These are phyloP conservation scores for Hanseniaspora uvarum DNA, from an alignment of 1,139 yeast species.

Conservation along the genomic window DNA sequence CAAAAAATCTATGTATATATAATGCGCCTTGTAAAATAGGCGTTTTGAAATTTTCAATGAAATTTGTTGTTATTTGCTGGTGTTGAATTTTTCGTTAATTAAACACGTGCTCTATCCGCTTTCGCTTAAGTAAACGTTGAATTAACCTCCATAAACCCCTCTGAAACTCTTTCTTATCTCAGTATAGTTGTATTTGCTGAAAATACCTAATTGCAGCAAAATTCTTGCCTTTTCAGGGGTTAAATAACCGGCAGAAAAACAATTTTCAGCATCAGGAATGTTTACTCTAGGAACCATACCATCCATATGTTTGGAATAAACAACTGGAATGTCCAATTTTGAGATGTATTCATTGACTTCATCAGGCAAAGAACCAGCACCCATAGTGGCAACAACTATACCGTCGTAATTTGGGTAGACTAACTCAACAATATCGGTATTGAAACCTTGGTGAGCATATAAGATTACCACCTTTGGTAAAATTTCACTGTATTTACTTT, in stretches of 20 bases:
- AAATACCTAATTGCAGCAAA: constrained; percentile 48
- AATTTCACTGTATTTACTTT: constrained; percentile 20
- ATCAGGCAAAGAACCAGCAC: constrained; percentile 56
- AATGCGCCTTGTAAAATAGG: too few relatives aligned
- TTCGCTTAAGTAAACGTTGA: too few relatives aligned
- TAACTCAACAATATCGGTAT: constrained; percentile 39
- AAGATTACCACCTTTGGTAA: constrained; percentile 40
- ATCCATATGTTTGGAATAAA: constrained; percentile 58
- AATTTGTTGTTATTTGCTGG: neutral
- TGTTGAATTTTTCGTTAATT: neutral
- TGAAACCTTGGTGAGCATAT: constrained; percentile 54
- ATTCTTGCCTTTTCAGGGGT: constrained; percentile 61
- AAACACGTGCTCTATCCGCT: neutral
- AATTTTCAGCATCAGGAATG: constrained; percentile 32
- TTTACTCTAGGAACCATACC: constrained; percentile 48
- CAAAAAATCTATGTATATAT: too few relatives aligned
- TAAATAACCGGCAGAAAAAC: constrained; percentile 54
- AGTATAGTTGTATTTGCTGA: constrained; percentile 34
- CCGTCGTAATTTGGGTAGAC: constrained; percentile 42
- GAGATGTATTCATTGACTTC: constrained; percentile 37
- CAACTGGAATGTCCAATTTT: constrained; percentile 40
- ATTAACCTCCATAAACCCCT: constrained; percentile 38
- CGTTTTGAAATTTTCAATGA: too few relatives aligned
- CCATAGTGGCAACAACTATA: constrained; percentile 56
- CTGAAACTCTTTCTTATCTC: constrained; percentile 42